A percentile compares a stretch with the other conserved stretches of the same genome.
Evolutionary conservation across 2,329 filamentous ascomycete genomes (phyloP).

Genomic region (Cordyceps fumosorosea): DNA sequence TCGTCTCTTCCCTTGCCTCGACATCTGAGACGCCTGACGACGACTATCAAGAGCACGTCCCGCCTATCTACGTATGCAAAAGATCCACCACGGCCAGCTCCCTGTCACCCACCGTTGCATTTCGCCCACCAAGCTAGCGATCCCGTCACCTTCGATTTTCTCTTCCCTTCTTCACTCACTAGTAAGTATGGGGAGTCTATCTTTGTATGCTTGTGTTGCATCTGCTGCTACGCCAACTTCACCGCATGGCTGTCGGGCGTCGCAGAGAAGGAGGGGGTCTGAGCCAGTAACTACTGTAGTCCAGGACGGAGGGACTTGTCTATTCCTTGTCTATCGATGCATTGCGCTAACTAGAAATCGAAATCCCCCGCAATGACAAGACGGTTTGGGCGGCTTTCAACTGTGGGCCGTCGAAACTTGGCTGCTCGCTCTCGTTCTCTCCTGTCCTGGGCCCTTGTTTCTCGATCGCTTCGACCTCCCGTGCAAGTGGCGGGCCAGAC

Average conservation of each 20-base stretch:
- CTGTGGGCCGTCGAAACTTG: not conserved
- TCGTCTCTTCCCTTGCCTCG: not conserved
- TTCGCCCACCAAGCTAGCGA: not conserved
- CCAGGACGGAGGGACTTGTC: not conserved
- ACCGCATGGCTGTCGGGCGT: not conserved
- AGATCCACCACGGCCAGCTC: not conserved
- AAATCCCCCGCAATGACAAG: not conserved
- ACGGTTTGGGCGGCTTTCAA: conserved; percentile 6
- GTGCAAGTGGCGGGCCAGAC: not conserved
- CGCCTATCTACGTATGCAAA: not conserved
- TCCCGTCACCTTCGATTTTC: not conserved
- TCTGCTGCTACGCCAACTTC: not conserved
- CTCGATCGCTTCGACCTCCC: not conserved
- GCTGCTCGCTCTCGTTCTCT: not conserved
- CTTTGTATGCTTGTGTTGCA: not conserved
- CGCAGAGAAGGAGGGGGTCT: not conserved
- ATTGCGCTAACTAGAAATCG: not conserved
- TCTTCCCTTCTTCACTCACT: not conserved
- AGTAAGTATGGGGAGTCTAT: not conserved
- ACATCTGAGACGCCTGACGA: not conserved
- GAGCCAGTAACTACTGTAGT: not conserved
- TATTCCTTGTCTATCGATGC: not conserved
- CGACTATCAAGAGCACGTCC: not conserved
- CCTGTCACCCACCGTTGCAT: conserved; percentile 2
- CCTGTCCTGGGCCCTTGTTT: not conserved